phyloP scores from a whole-genome alignment of 73 alveolate genomes.

The Urostyla sp. region DNA sequence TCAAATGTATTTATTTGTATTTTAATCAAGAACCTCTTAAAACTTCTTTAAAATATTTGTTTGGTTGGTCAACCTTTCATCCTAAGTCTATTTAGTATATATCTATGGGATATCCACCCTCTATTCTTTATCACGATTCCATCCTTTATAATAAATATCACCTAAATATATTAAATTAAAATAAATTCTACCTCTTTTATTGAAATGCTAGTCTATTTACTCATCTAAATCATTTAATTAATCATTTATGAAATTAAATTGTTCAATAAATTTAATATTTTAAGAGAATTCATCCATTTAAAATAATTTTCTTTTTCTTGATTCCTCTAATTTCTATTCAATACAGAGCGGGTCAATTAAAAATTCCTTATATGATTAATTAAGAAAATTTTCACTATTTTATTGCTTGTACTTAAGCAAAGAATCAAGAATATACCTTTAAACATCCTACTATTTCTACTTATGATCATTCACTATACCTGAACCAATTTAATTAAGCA shows the following conservation, averaged over 20 bases:
- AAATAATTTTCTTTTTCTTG: background rate
- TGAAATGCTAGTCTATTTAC: slow-evolving; percentile 10
- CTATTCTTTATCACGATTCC: slow-evolving; percentile 9
- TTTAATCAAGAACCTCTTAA: background rate
- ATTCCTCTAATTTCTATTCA: slow-evolving; percentile 20
- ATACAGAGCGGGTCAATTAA: slow-evolving; percentile 20
- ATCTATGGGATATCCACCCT: slow-evolving; percentile 18
- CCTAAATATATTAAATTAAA: background rate
- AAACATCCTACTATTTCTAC: background rate
- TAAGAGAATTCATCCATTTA: slow-evolving; percentile 19
- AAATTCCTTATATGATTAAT: slow-evolving; percentile 30
- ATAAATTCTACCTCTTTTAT: background rate
- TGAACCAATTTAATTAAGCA: slow-evolving; percentile 20
- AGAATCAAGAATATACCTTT: slow-evolving; percentile 8
- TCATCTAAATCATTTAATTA: slow-evolving; percentile 15
- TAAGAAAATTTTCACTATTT: background rate
- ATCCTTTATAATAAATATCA: background rate
- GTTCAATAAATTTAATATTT: background rate
- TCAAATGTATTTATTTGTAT: too few species aligned
- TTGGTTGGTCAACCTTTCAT: slow-evolving; percentile 6
- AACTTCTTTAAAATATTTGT: slow-evolving; percentile 21
- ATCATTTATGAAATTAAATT: background rate
- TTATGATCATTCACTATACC: slow-evolving; percentile 20
- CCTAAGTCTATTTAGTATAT: slow-evolving; percentile 3
- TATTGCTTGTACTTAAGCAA: slow-evolving; percentile 4